A percentile compares a stretch with the other conserved stretches of the same genome.
These are phyloP conservation scores for Blastocystis hominis DNA, from an alignment of 352 stramenopile genomes.

Conservation along the genomic window DNA sequence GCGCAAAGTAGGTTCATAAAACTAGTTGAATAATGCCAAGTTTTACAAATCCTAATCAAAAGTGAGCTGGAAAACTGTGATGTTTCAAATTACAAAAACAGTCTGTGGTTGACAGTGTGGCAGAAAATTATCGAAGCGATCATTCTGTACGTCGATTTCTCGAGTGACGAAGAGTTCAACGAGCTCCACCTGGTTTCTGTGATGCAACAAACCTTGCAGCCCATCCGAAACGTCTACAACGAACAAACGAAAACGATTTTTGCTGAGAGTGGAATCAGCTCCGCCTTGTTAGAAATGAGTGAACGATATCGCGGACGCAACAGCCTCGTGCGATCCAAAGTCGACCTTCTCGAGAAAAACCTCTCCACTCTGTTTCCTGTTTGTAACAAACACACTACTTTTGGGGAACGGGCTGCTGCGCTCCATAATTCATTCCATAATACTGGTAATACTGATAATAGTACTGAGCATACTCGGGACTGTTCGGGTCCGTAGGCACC, in stretches of 20 bases:
- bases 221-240: background rate
- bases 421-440: background rate
- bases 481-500: slow-evolving; percentile 37
- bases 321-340: background rate
- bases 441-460: slow-evolving; percentile 58
- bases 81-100: background rate
- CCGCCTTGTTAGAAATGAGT: background rate
- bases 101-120: background rate
- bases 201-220: background rate
- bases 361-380: background rate
- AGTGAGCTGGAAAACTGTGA: background rate
- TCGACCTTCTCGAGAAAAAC: background rate
- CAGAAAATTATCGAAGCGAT: slow-evolving; percentile 6
- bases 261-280: background rate
- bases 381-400: slow-evolving; percentile 28
- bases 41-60: background rate
- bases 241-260: background rate
- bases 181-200: background rate
- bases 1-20: background rate
- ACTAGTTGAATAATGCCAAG: background rate
- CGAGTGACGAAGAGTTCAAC: background rate
- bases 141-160: background rate
- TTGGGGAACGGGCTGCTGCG: background rate
- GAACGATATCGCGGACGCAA: background rate
- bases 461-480: slow-evolving; percentile 52